These are phyloP conservation scores for Rhodamnia argentea DNA, from an alignment of 345 rosid species.

Conservation along the genomic window DNA sequence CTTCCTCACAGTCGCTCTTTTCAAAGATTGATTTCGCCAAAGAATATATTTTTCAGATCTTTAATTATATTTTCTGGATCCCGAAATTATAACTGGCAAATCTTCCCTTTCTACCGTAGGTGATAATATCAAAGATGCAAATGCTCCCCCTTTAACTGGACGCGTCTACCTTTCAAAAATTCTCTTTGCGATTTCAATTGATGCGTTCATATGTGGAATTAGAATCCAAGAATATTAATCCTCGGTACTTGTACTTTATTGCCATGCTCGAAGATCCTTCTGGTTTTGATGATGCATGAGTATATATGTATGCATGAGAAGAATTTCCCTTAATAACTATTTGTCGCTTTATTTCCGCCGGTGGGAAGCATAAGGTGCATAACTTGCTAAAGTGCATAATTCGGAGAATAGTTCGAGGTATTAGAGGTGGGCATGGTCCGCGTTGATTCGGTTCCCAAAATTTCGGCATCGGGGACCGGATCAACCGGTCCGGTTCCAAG, in stretches of 20 bases:
- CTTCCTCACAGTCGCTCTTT: not conserved
- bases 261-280: not conserved
- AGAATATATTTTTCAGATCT: not conserved
- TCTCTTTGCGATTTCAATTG: not conserved
- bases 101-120: not conserved
- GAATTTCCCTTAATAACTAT: not conserved
- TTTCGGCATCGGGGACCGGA: too few species aligned
- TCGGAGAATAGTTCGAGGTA: rapidly evolving
- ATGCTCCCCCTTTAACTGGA: not conserved
- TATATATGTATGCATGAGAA: not conserved
- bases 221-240: not conserved
- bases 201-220: rapidly evolving
- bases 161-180: rapidly evolving
- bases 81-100: rapidly evolving
- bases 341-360: rapidly evolving
- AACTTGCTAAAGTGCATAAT: not conserved
- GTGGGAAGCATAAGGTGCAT: too few species aligned
- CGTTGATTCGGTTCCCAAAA: too few species aligned
- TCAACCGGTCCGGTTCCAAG: too few species aligned
- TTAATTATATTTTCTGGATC: rapidly evolving
- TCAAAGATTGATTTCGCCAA: not conserved
- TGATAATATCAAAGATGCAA: rapidly evolving
- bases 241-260: rapidly evolving
- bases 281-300: not conserved
- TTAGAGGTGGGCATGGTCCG: too few species aligned